These are phyloP conservation scores for Vaccinium macrocarpon DNA, from an alignment of 148 eudicot genomes.

Conservation along the genomic window DNA sequence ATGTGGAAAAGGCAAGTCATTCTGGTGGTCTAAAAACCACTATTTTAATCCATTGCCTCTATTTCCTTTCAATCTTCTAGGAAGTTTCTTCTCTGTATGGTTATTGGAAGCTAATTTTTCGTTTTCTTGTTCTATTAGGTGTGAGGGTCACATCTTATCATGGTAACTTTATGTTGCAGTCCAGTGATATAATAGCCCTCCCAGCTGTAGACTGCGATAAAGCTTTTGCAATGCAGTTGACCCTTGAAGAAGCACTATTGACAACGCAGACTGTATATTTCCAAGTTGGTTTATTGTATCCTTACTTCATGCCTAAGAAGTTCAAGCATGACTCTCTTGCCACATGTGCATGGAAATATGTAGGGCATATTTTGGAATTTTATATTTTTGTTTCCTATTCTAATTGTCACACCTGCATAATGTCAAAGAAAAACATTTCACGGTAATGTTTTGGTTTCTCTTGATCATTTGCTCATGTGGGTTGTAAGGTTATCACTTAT, in stretches of 20 bases:
- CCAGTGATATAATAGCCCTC: slow-evolving; percentile 93
- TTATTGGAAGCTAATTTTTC: slow-evolving; percentile 3
- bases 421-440: not conserved
- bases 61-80: slow-evolving; percentile 1
- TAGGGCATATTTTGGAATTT: not conserved
- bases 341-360: not conserved
- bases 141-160: slow-evolving; percentile 90
- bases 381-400: not conserved
- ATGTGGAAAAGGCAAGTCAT: slow-evolving; percentile 81
- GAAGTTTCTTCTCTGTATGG: not conserved
- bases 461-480: not conserved
- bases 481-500: too few species aligned
- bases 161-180: slow-evolving; percentile 96
- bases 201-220: slow-evolving; percentile 99
- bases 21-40: not conserved
- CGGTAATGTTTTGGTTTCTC: not conserved
- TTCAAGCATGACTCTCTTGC: not conserved
- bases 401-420: not conserved
- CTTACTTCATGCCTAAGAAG: slow-evolving; percentile 27
- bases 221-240: slow-evolving; percentile 84
- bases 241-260: slow-evolving; percentile 85
- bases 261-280: slow-evolving; percentile 76
- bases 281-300: slow-evolving; percentile 98
- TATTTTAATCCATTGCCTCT: slow-evolving; percentile 5
- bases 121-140: slow-evolving; percentile 41